These are phyloP conservation scores for Lentinula edodes DNA, from an alignment of 768 basidiomycete genomes.

Conservation along the genomic window DNA sequence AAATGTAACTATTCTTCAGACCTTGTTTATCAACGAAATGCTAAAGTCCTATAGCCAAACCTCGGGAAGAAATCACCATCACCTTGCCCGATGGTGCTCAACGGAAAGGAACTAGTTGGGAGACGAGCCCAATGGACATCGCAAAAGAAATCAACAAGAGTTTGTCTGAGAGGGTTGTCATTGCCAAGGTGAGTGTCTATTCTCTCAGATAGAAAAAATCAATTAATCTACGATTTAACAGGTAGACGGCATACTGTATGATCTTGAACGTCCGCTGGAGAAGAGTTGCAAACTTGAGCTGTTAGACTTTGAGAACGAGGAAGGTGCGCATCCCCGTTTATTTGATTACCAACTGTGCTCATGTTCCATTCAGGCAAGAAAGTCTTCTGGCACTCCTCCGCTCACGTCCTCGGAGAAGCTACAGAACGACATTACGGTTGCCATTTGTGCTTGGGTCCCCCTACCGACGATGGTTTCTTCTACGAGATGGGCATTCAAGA, in stretches of 20 bases:
- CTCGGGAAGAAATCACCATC: slow-evolving; percentile 76
- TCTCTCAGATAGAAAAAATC: not conserved
- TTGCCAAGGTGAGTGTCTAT: slow-evolving; percentile 65
- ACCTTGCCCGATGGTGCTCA: slow-evolving; percentile 85
- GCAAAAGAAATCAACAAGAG: slow-evolving; percentile 85
- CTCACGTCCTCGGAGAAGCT: slow-evolving; percentile 95
- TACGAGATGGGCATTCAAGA: slow-evolving; percentile 96
- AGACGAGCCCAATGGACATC: slow-evolving; percentile 89
- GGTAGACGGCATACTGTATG: slow-evolving; percentile 90
- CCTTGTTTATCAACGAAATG: not conserved
- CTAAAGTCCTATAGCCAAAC: slow-evolving; percentile 48
- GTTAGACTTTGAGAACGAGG: slow-evolving; percentile 88
- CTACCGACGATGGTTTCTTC: slow-evolving; percentile 98
- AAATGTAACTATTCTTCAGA: slow-evolving; percentile 44
- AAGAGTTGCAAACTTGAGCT: slow-evolving; percentile 73
- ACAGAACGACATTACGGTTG: slow-evolving; percentile 96
- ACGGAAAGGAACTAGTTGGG: slow-evolving; percentile 85
- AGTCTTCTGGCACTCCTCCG: slow-evolving; percentile 99
- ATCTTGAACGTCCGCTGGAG: slow-evolving; percentile 93
- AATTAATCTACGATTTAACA: slow-evolving; percentile 20
- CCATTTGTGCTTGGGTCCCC: slow-evolving; percentile 94
- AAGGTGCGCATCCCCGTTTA: slow-evolving; percentile 43
- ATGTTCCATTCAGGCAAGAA: slow-evolving; percentile 61
- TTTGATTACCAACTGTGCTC: not conserved
- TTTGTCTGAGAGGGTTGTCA: slow-evolving; percentile 84